Base-by-base conservation (phyloP, 768 basidiomycete genomes). In the Austroboletus festivus region DNA sequence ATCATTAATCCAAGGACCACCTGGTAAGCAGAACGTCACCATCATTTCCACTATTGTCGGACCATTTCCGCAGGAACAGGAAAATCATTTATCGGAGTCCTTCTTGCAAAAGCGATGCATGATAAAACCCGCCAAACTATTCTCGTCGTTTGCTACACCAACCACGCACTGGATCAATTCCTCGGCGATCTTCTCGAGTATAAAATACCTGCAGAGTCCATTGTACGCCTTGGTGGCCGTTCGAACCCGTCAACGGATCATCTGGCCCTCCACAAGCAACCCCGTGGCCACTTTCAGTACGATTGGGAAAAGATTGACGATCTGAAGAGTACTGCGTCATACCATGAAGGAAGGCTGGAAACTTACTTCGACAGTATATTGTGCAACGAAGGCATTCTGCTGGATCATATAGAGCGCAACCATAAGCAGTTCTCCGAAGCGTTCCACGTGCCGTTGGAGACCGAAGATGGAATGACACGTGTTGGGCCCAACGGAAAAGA, bases 81-180 rank as follows among this genome's bases (percentile, higher is more conserved):
- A 1, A 88, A 88, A 48, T 85, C 83, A 0, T 85, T 85, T 57
- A 80, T 87, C 20, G 85, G 86, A 0, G 82, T 82, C 0, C 70
- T 86, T 2, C 64, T 86, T 0, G 83, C 82, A 0, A 86, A 85
- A 54, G 67, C 75, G 5, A 62, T 85, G 5, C 75, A 85, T 38
- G 74, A 79, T 13, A 63, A 64, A 45, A 77, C 77, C 0, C 16
- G 55, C 0, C 68, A 73, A 43, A 79, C 60, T 0, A 85, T 88
- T 20, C 75, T 87, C 5, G 82, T 86, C 1, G 80, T 85, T 16
- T 86, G 84, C 53, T 86, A 79, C 52, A 88, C 85, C 1, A 88
- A 88, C 48, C 86, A 88, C 39, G 85, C 86, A 0, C 74, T 88
- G 0, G 85, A 87, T 51, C 80, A 85, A 42, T 82, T 88, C 47